Conservation (phyloP, 202 grass and related monocot genomes). For the Cymbopogon flexuosus region DNA sequence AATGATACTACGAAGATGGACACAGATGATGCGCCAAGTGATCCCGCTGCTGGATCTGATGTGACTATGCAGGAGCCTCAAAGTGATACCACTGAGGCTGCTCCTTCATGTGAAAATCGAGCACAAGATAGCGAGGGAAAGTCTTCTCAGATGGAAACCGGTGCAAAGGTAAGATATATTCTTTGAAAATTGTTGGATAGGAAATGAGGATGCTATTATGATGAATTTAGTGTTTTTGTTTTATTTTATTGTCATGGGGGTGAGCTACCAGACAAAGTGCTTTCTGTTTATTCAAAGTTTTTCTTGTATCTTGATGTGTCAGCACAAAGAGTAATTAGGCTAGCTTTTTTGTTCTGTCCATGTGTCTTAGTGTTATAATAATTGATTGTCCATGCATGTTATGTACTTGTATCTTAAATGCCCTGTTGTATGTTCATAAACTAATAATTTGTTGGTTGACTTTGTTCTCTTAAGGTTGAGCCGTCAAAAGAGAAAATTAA, state of each 20-base stretch:
- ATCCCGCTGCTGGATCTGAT: slow-evolving; percentile 41
- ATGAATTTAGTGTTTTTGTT: not conserved
- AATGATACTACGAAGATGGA: slow-evolving; percentile 70
- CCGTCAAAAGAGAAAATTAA: slow-evolving; percentile 81
- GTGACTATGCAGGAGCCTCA: slow-evolving; percentile 48
- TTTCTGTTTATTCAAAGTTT: not conserved
- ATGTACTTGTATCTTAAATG: no score
- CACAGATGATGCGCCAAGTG: slow-evolving; percentile 49
- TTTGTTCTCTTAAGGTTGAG: slow-evolving; percentile 37
- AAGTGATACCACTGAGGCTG: slow-evolving; percentile 17
- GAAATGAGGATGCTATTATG: not conserved
- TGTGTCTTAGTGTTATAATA: not conserved
- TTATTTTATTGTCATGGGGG: not conserved
- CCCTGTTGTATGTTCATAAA: no score
- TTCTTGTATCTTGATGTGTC: not conserved
- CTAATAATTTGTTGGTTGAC: no score
- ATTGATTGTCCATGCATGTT: no score
- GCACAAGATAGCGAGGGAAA: slow-evolving; percentile 37
- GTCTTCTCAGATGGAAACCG: slow-evolving; percentile 54
- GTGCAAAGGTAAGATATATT: slow-evolving; percentile 51
- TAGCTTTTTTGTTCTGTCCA: not conserved
- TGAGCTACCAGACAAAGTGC: not conserved
- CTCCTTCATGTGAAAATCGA: slow-evolving; percentile 48
- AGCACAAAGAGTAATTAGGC: not conserved
- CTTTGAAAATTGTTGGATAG: no score